Evolutionary conservation across 805 yeast species (phyloP), one percentile per base, ranked within the genome.

Genomic region (Sporopachydermia lactativora): DNA sequence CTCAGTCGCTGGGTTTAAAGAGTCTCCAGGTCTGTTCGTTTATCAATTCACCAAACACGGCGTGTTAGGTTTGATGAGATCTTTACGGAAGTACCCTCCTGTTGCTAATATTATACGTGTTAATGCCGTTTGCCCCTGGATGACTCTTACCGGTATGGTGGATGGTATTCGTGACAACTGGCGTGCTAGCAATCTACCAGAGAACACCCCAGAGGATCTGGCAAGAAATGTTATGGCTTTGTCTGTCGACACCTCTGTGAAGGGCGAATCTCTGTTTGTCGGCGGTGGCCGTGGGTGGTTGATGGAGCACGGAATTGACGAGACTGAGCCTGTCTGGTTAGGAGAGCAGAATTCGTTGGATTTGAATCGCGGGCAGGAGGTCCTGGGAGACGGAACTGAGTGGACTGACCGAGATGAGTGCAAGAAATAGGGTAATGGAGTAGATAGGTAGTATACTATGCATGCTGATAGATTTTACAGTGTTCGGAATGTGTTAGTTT

Each of bases 91-190:
- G 15, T 42, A 42, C 15, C 41, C 44, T 5, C 44, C 44, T 3
- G 38, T 42, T 28, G 8, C 34, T n/a, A 19, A 42, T 19, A 35
- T 36, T 17, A 43, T 45, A 34, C 34, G 51, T 15, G 42, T 47
- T 11, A 49, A 49, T 31, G 51, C 50, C 4, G 45, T 49, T 18
- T 43, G 44, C 36, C 52, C 52, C 3, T 52, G 52, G 6, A 43
- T 49, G 15, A 36, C 50, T 17, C 42, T 47, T 6, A 49, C 52
- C 3, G 53, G 41, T 3, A 42, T 42, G 45, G 45, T 42, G 6
- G 45, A 42, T 5, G 45, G 45, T 8, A 42, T 42, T 15, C 19
- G 39, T 4, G 44, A 35, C 15, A n/a, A 15, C 13, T 42, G 45
- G 45, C 19, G 16, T 3, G 31, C 36, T n/a, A 40, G 38, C 13